These are phyloP conservation scores for Syncephalastrum monosporum DNA, from an alignment of 371 early-diverging fungal species.

Conservation along the genomic window DNA sequence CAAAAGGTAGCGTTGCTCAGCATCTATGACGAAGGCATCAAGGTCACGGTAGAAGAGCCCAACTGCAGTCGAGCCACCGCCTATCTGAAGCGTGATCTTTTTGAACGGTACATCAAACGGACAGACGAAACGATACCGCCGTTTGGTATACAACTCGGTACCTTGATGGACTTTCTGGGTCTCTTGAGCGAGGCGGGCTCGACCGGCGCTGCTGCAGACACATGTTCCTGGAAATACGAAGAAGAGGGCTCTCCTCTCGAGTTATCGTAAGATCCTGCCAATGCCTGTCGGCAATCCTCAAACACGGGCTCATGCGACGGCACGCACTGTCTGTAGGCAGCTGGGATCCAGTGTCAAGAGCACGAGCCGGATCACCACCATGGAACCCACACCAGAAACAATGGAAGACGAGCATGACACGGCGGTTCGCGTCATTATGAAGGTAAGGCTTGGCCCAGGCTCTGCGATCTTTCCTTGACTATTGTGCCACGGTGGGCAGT, in stretches of 20 bases:
- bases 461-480: not conserved
- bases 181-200: constrained; percentile 12
- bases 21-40: constrained; percentile 39
- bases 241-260: constrained; percentile 24
- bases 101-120: constrained; percentile 21
- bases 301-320: not conserved
- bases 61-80: constrained; percentile 33
- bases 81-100: constrained; percentile 31
- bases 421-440: not conserved
- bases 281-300: too few relatives aligned
- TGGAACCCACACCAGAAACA: constrained; percentile 33
- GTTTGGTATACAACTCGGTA: constrained; percentile 29
- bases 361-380: constrained; percentile 23
- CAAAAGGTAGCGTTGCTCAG: constrained; percentile 24
- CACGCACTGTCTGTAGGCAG: constrained; percentile 21
- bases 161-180: constrained; percentile 30
- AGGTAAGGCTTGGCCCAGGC: not conserved
- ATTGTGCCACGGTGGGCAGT: constrained; percentile 3
- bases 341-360: constrained; percentile 13
- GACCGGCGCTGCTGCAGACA: constrained; percentile 11
- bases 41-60: constrained; percentile 29
- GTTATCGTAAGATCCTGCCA: constrained; percentile 17
- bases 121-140: constrained; percentile 13
- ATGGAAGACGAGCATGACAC: constrained; percentile 5
- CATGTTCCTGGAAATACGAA: constrained; percentile 34